Percentiles rank a stretch among this genome's conserved stretches.
Conservation (phyloP, 306 rosid species). For the Senna tora region DNA sequence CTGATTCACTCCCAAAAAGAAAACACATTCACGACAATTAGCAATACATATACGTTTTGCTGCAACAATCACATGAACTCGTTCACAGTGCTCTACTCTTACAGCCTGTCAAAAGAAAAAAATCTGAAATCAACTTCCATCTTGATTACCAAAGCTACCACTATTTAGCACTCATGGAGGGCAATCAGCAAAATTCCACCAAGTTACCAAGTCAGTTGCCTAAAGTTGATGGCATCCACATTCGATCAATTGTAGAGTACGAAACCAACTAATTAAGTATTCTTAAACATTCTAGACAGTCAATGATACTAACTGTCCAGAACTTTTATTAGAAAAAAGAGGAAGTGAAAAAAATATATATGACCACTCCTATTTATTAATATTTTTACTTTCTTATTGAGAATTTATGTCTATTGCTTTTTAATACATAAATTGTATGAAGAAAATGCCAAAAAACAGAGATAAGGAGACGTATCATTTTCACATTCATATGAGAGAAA, state of each 20-base stretch:
- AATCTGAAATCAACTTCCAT: slow-evolving; percentile 36
- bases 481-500: slow-evolving; percentile 7
- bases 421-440: not conserved
- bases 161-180: slow-evolving; percentile 4
- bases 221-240: slow-evolving; percentile 1
- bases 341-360: slow-evolving; percentile 8
- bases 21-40: slow-evolving; percentile 86
- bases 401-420: not conserved
- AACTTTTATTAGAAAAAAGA: not conserved
- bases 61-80: slow-evolving; percentile 92
- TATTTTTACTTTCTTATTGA: not conserved
- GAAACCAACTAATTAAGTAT: not conserved
- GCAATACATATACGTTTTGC: slow-evolving; percentile 93
- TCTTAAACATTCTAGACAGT: too few relatives aligned
- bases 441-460: not conserved
- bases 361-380: not conserved
- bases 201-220: not conserved
- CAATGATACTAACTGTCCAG: too few relatives aligned
- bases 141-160: slow-evolving; percentile 23
- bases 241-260: not conserved
- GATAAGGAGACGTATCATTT: slow-evolving; percentile 5
- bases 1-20: slow-evolving; percentile 76
- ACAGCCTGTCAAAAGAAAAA: slow-evolving; percentile 71
- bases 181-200: slow-evolving; percentile 24
- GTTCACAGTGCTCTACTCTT: slow-evolving; percentile 96